phyloP scores from a whole-genome alignment of 1,284 basidiomycete genomes.

The Blastosporella zonata region DNA sequence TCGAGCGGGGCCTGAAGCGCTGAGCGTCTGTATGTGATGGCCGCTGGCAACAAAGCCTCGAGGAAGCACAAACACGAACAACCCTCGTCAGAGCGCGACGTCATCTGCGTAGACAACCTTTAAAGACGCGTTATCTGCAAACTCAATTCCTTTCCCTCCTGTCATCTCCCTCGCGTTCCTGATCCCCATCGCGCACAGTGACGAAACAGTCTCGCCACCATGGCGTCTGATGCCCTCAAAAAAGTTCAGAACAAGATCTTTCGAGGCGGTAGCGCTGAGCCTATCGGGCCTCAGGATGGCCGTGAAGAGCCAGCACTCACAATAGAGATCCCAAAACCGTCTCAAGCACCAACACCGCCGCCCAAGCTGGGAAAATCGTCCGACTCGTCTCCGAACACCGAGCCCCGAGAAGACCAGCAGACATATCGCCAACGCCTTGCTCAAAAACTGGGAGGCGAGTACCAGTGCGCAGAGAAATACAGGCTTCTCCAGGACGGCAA shows the following conservation, averaged over 20 bases:
- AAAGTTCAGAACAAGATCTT: constrained; percentile 80
- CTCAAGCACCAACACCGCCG: constrained; percentile 34
- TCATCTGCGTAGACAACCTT: constrained; percentile 3
- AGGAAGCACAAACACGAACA: constrained; percentile 8
- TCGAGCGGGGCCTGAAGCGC: not conserved
- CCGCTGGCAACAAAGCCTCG: not conserved
- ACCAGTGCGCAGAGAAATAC: constrained; percentile 65
- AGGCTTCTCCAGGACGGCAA: constrained; percentile 71
- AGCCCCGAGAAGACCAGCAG: constrained; percentile 25
- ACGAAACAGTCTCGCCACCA: not conserved
- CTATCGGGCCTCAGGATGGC: constrained; percentile 21
- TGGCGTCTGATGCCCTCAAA: constrained; percentile 45
- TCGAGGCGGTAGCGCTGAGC: constrained; percentile 36
- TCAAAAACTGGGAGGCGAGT: constrained; percentile 55
- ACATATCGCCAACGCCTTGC: constrained; percentile 58
- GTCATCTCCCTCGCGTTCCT: not conserved
- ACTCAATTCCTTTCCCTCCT: not conserved
- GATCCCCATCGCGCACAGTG: not conserved
- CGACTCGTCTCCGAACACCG: constrained; percentile 33
- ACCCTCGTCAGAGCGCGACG: constrained; percentile 1
- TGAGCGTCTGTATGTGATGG: not conserved
- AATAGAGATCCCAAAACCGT: constrained; percentile 74
- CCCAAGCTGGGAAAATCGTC: constrained; percentile 45
- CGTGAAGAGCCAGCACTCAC: constrained; percentile 50
- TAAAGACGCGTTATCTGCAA: constrained; percentile 4